Evolutionary conservation across 78 protist genomes (phyloP), one percentile per base, ranked within the genome.

Genomic region (Monocercomonoides exilis): DNA sequence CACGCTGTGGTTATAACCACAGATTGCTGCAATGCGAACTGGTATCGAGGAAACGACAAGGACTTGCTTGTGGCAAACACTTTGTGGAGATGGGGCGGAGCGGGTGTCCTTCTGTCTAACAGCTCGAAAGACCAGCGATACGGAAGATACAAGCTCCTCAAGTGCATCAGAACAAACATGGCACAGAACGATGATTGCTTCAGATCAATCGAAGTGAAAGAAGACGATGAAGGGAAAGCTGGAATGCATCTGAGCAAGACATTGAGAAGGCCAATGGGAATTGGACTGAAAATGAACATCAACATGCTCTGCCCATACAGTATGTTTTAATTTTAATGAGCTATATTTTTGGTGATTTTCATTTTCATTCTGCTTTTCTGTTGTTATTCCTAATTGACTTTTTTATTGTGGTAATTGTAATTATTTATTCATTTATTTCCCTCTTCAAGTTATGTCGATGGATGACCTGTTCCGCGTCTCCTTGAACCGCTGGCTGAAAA

Each of bases 231-330:
- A 5, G 88, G 88, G 43, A 33, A 33, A 21, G 80, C 1, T 11
- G 89, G 89, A 2, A 35, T 87, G 34, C 1, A 34, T 1, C 84
- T 87, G 34, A 41, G 85, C 42, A 87, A 42, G 63, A 54, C 70
- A 29, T 21, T 54, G 11, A 11, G 70, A 54, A 54, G 21, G 70
- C 70, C 70, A 21, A 54, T 54, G 70, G 70, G 70, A 21, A 21
- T 54, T 11, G 70, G 38, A 54, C 70, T 54, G 70, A 54, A 21
- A 54, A 54, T 54, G 70, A 54, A 54, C 70, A 54, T 54, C 70
- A 54, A 54, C 70, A 11, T 29, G 70, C 70, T 54, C 70, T 54
- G 70, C 21, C 70, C 70, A 21, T 54, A 54, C 70, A 54, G 70
- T 54, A 21, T 54, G 70, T 21, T 11, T 54, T 21, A 11, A 11